Percentiles rank a stretch among this genome's conserved stretches.
phyloP scores from a whole-genome alignment of 139 green algal species.

The Auxenochlorella pyrenoidosa region DNA sequence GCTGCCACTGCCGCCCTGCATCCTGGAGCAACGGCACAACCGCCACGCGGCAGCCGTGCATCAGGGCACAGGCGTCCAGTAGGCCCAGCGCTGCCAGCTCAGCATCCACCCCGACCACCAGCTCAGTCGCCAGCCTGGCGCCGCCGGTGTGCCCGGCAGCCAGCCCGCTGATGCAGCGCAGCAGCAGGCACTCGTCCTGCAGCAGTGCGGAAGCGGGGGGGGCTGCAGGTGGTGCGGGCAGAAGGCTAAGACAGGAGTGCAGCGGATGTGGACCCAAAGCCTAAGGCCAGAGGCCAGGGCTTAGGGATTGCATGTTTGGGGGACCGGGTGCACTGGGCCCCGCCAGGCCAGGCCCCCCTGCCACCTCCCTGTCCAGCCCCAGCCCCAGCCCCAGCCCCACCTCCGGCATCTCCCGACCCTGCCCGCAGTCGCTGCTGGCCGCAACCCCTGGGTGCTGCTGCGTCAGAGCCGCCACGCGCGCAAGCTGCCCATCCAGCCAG shows the following conservation, averaged over 20 bases:
- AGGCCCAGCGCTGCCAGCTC: not conserved
- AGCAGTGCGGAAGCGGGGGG: too few relatives aligned
- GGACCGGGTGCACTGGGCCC: too few relatives aligned
- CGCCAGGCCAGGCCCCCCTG: too few relatives aligned
- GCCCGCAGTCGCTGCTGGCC: not conserved
- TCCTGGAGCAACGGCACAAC: not conserved
- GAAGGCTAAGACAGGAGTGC: too few relatives aligned
- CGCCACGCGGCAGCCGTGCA: slow-evolving; percentile 1
- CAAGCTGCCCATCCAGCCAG: not conserved
- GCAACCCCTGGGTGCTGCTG: not conserved
- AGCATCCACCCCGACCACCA: not conserved
- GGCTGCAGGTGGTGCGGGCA: too few relatives aligned
- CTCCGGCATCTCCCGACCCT: too few relatives aligned
- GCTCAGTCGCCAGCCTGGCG: not conserved
- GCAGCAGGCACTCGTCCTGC: not conserved
- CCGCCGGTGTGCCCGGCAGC: not conserved
- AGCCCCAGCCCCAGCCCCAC: too few relatives aligned
- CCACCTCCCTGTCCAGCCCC: too few relatives aligned
- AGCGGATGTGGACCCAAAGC: too few relatives aligned
- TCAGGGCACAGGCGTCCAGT: not conserved
- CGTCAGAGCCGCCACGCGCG: not conserved
- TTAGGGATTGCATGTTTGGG: too few relatives aligned
- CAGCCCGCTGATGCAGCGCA: not conserved
- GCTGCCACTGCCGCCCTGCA: not conserved
- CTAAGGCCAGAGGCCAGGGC: too few relatives aligned